phyloP scores from a whole-genome alignment of 108 stramenopile species.

The Nannochloropsis salina region DNA sequence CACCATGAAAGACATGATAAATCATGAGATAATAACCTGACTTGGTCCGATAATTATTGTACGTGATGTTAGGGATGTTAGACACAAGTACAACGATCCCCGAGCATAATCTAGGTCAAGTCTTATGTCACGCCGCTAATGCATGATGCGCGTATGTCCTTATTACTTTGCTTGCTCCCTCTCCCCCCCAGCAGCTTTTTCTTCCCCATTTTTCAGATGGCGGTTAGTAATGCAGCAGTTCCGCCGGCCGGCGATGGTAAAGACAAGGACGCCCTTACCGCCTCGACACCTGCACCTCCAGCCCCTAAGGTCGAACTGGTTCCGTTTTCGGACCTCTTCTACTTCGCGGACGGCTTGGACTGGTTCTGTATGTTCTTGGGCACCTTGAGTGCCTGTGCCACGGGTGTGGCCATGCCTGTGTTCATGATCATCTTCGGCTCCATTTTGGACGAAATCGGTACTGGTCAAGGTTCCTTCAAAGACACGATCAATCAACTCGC shows the following conservation, averaged over 20 bases:
- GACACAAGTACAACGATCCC: too few relatives aligned
- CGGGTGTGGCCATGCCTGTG: conserved; percentile 23
- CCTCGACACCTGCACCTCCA: not conserved
- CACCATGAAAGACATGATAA: too few relatives aligned
- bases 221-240: not conserved
- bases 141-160: too few relatives aligned
- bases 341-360: conserved; percentile 8
- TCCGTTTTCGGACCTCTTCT: not conserved
- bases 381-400: conserved; percentile 3
- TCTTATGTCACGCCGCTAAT: too few relatives aligned
- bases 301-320: not conserved
- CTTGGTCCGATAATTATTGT: too few relatives aligned
- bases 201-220: not conserved
- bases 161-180: too few relatives aligned
- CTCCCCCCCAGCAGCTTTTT: too few relatives aligned
- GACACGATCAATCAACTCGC: not conserved
- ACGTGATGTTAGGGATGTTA: too few relatives aligned
- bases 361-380: not conserved
- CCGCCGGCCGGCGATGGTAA: not conserved
- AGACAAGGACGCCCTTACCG: not conserved
- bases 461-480: not conserved
- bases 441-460: conserved; percentile 34
- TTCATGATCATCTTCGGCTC: conserved; percentile 39
- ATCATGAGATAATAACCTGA: too few relatives aligned
- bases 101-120: too few relatives aligned